Base-by-base conservation (phyloP, 148 eudicot genomes). In the Cornus florida region DNA sequence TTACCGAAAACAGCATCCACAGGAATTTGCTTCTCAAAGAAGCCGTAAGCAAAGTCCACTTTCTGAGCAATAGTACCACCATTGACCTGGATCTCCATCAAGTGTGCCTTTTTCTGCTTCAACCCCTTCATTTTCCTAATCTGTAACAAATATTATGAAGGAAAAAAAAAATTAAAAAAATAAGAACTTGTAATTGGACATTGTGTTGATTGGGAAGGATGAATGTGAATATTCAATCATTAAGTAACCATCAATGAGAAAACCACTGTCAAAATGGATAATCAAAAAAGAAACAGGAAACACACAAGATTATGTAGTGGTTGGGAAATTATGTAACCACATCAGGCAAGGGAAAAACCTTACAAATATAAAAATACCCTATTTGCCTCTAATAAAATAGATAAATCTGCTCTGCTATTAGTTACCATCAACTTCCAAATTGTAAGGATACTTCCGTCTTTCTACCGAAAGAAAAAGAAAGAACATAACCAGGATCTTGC, bases 21-120 rank as follows among this genome's bases (percentile, higher is more conserved):
- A 1, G 93, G 96, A 70, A 92, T 84, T 79, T 86, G 89, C 80
- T 92, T 90, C 87, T 92, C 96, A 77, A 92, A 90, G 73, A 87
- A 85, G 19, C 87, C 83, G 79, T 90, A 90, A 3, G 96, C 96
- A 75, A 74, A 90, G 74, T 90, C 95, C 67, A 92, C 93, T 77
- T 92, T 91, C 80, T 88, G 86, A 7, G 91, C 89, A 48, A 88
- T 76, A 33, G 79, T 79, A 3, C 93, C 93, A 69, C 95, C 95
- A 50, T 92, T 90, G 24, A 88, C 90, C 82, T 92, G 95, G 73
- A 92, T 90, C 73, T 91, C 97, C 95, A 93, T 93, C 70, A 93
- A 31, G 77, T 93, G 95, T 1, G 97, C 96, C 79, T 92, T 92
- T 87, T 92, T 92, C 77, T 92, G 93, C 78, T 90, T 88, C 82